phyloP scores from a whole-genome alignment of 1,284 basidiomycete genomes.

The Sporisorium graminicola region DNA sequence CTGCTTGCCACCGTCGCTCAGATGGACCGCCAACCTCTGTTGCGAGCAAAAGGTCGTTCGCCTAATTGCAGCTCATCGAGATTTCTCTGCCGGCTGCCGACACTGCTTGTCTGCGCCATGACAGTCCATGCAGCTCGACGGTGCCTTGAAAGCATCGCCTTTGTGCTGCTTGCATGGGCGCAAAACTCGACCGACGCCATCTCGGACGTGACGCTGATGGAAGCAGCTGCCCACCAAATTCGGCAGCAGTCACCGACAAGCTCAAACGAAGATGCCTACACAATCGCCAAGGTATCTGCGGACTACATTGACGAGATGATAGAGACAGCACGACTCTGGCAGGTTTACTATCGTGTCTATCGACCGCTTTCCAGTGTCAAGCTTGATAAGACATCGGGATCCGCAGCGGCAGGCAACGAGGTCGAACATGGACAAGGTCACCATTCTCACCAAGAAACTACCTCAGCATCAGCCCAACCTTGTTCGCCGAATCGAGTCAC shows the following conservation, averaged over 20 bases:
- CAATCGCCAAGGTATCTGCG: constrained; percentile 16
- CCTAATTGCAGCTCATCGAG: neutral
- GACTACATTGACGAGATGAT: constrained; percentile 31
- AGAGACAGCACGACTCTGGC: constrained; percentile 22
- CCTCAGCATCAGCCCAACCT: neutral
- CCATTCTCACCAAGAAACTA: neutral
- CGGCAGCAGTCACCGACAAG: neutral
- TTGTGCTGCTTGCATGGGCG: constrained; percentile 18
- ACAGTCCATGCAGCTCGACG: constrained; percentile 19
- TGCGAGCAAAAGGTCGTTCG: neutral
- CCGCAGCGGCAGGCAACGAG: neutral
- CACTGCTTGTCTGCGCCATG: constrained; percentile 26
- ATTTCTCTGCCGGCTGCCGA: constrained; percentile 15
- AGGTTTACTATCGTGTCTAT: constrained; percentile 35
- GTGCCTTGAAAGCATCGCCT: constrained; percentile 22
- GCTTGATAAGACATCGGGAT: neutral
- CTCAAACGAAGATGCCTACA: neutral
- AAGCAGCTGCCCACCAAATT: constrained; percentile 12
- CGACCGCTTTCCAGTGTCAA: constrained; percentile 12
- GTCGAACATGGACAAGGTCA: neutral
- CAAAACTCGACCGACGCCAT: constrained; percentile 1
- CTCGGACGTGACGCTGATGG: constrained; percentile 15
- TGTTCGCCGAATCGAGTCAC: neutral
- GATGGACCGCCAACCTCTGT: constrained; percentile 21
- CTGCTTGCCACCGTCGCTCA: constrained; percentile 17